phyloP scores from a whole-genome alignment of 495 filamentous ascomycete genomes.

The Rostrohypoxylon terebratum region DNA sequence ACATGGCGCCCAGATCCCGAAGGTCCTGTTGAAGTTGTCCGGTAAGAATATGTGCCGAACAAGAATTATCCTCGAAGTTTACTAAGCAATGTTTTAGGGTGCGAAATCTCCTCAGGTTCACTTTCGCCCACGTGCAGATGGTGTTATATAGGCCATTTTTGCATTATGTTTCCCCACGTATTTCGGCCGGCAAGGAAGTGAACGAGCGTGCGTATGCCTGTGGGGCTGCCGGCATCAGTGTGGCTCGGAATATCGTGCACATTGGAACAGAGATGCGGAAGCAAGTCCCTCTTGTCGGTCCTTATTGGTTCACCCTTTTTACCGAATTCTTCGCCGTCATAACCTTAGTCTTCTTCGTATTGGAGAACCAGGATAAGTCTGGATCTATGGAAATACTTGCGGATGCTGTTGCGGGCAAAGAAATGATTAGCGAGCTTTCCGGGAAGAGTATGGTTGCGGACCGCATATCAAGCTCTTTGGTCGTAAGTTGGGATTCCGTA shows the following conservation, averaged over 20 bases:
- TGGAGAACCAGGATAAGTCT: conserved; percentile 86
- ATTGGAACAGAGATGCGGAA: conserved; percentile 91
- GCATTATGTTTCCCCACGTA: conserved; percentile 86
- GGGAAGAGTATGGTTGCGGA: conserved; percentile 90
- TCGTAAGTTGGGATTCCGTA: conserved; percentile 58
- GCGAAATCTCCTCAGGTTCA: conserved; percentile 87
- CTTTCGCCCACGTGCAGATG: conserved; percentile 92
- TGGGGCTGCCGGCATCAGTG: conserved; percentile 89
- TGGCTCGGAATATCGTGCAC: conserved; percentile 93
- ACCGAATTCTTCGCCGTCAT: conserved; percentile 95
- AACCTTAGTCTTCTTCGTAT: conserved; percentile 86
- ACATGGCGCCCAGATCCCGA: conserved; percentile 80
- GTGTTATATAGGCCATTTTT: conserved; percentile 95
- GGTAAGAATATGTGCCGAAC: conserved; percentile 64
- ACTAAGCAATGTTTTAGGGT: conserved; percentile 65
- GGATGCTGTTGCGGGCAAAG: conserved; percentile 85
- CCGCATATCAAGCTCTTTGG: conserved; percentile 79
- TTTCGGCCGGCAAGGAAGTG: conserved; percentile 71
- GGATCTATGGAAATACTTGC: conserved; percentile 81
- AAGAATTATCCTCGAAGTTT: conserved; percentile 15
- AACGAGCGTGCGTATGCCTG: conserved; percentile 92
- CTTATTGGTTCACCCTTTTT: conserved; percentile 97
- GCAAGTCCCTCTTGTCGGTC: conserved; percentile 82
- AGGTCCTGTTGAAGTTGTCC: conserved; percentile 75
- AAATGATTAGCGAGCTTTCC: conserved; percentile 79